phyloP scores from a whole-genome alignment of 257 asterid species.

The Solanum bulbocastanum region DNA sequence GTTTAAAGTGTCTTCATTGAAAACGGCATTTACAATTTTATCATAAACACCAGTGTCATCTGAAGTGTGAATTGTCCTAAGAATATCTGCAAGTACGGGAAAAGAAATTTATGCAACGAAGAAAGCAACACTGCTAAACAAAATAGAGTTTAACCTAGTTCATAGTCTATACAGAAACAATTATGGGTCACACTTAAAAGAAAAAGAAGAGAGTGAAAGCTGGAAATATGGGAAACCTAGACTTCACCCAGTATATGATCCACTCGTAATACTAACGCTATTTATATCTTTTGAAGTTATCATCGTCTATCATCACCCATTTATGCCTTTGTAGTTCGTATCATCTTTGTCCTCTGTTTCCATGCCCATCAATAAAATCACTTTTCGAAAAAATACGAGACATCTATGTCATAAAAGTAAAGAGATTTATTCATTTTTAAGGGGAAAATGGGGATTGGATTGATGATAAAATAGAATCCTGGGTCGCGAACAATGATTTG shows the following conservation, averaged over 20 bases:
- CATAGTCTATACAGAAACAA: background rate
- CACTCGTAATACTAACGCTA: background rate
- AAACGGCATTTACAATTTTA: conserved; percentile 70
- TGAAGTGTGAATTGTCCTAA: conserved; percentile 67
- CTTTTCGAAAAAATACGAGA: background rate
- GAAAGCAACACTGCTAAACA: conserved; percentile 4
- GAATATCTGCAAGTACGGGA: conserved; percentile 46
- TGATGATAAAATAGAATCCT: background rate
- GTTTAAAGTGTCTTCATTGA: conserved; percentile 51
- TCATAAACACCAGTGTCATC: conserved; percentile 71
- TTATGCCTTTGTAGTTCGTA: background rate
- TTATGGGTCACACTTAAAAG: background rate
- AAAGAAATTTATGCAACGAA: conserved; percentile 2
- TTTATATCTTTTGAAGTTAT: background rate
- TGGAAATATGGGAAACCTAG: background rate
- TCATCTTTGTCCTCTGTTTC: background rate
- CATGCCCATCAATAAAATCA: background rate
- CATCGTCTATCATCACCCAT: background rate
- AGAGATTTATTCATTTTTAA: background rate
- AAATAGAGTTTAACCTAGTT: background rate
- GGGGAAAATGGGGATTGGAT: background rate
- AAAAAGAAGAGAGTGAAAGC: background rate
- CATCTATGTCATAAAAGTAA: background rate
- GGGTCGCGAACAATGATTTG: background rate
- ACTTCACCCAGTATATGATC: background rate